Evolutionary conservation across 306 rosid species (phyloP), one percentile per base, ranked within the genome.

Genomic region (Astragalus glycyphyllos): DNA sequence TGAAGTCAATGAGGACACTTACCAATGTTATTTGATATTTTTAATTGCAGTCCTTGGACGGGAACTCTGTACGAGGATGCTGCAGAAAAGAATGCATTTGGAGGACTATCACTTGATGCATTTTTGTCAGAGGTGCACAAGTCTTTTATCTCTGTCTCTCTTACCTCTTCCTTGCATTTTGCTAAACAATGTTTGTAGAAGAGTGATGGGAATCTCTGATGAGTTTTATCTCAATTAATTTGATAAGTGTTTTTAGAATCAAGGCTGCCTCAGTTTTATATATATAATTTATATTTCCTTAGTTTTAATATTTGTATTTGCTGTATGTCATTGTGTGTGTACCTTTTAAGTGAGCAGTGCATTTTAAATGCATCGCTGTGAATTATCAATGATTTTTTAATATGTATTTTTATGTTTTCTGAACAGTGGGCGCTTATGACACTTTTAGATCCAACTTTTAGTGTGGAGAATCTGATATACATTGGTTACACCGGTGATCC

Each of bases 351-450:
- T 71, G 54, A 51, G 11, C 37, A 44, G 34, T 14, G 45, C 35
- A 38, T 56, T 63, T 50, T 69, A 37, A 54, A 8, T 78, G 12
- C 41, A 61, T 79, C 40, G 11, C 47, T 8, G 13, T 14, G 8
- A n/a, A 54, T n/a, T 38, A 26, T 77, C 32, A 23, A 5, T 46
- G 0, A 3, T 11, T 13, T 29, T 62, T 26, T 7, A 40, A 79
- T 83, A 77, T 83, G 23, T 56, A 47, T 68, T 23, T 14, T 14
- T 26, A 0, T 17, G 49, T 12, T 62, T 46, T 67, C 32, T 76
- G 66, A 64, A 77, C 96, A 92, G 99, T 95, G 99, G 99, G 90
- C 91, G 40, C 87, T 95, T 37, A 91, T 95, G 99, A 86, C 99
- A 9, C 96, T 86, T 62, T 65, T 95, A 75, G 80, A 91, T 81